Percentiles rank a stretch among this genome's conserved stretches.
These are phyloP conservation scores for Monoraphidium neglectum DNA, from an alignment of 139 green algal genomes.

Conservation along the genomic window DNA sequence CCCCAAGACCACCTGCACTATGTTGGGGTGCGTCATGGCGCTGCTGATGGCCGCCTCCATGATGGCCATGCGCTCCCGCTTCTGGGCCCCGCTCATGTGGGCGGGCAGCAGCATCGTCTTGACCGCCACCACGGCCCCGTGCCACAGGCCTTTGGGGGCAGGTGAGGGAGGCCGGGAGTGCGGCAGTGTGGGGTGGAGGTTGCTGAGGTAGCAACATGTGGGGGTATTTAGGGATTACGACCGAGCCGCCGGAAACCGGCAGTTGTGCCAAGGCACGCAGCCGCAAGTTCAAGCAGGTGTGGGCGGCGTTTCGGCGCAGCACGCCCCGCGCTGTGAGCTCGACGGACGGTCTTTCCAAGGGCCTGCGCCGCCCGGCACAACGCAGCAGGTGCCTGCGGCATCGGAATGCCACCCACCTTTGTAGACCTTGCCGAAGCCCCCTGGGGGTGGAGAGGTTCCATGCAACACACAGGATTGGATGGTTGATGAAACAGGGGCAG, in stretches of 20 bases:
- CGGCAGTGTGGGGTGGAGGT: not conserved
- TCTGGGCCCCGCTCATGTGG: conserved; percentile 30
- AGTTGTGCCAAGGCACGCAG: too few species aligned
- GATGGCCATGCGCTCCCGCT: conserved; percentile 44
- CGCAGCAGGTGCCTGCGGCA: not conserved
- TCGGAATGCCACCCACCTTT: not conserved
- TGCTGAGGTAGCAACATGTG: not conserved
- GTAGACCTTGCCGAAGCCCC: conserved; percentile 25
- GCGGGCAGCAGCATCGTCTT: conserved; percentile 33
- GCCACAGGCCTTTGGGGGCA: too few species aligned
- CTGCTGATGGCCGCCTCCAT: conserved; percentile 38
- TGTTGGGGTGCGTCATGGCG: conserved; percentile 40
- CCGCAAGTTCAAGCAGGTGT: too few species aligned
- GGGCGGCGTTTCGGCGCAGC: too few species aligned
- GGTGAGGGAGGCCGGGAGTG: too few species aligned
- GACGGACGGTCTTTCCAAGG: not conserved
- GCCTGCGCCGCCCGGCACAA: not conserved
- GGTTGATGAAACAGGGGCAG: too few species aligned
- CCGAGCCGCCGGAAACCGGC: too few species aligned
- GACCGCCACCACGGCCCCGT: too few species aligned
- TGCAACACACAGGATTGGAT: too few species aligned
- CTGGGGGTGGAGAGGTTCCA: too few species aligned
- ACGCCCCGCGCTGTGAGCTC: too few species aligned
- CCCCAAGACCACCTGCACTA: conserved; percentile 45
- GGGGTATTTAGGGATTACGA: too few species aligned